These are phyloP conservation scores for Dryas drummondii DNA, from an alignment of 306 rosid genomes.

Conservation along the genomic window DNA sequence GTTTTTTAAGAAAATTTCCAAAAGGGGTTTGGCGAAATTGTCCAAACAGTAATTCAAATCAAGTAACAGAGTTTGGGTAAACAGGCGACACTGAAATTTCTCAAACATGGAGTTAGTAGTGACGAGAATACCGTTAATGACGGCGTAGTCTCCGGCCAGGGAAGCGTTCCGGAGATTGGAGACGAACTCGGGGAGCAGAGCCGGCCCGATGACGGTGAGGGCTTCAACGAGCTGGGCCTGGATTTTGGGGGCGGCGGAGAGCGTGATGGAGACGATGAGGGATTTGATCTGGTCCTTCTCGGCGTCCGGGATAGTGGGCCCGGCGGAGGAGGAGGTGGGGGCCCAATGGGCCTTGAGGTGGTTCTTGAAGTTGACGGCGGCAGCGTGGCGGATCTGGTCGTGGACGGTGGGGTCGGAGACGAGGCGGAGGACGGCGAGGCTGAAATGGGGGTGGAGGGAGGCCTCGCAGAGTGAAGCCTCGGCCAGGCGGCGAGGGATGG, in stretches of 20 bases:
- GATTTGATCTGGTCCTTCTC: conserved; percentile 90
- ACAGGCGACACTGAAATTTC: conserved; percentile 49
- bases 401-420: conserved; percentile 74
- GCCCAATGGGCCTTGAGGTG: conserved; percentile 74
- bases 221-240: conserved; percentile 93
- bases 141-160: conserved; percentile 56
- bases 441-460: conserved; percentile 67
- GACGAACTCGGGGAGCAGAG: conserved; percentile 77
- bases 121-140: conserved; percentile 84
- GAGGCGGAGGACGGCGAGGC: conserved; percentile 86
- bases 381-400: conserved; percentile 83
- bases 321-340: conserved; percentile 31
- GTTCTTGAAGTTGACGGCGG: conserved; percentile 91
- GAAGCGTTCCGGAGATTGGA: conserved; percentile 57
- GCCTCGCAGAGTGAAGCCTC: conserved; percentile 70
- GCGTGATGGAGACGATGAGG: conserved; percentile 88
- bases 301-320: conserved; percentile 38
- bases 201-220: conserved; percentile 83
- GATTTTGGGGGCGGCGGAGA: conserved; percentile 58
- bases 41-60: conserved; percentile 92
- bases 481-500: conserved; percentile 91
- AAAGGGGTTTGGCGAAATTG: conserved; percentile 64
- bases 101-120: conserved; percentile 81
- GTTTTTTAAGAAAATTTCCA: conserved; percentile 69
- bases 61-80: conserved; percentile 55